These are phyloP conservation scores for Penicillium desertorum DNA, from an alignment of 495 filamentous ascomycete genomes.

Conservation along the genomic window DNA sequence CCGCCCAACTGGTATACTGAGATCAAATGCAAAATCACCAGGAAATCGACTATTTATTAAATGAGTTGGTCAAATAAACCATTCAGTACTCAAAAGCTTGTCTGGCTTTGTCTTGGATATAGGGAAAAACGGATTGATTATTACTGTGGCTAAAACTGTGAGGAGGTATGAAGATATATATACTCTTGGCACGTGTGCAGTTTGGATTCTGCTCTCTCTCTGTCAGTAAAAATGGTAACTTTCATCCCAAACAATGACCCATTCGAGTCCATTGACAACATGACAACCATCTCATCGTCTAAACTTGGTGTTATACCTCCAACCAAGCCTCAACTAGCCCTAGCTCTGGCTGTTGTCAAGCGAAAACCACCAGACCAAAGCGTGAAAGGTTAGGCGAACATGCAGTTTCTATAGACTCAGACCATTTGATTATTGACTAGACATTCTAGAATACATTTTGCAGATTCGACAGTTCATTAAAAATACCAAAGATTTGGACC, in stretches of 20 bases:
- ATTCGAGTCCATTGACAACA: background rate
- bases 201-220: background rate
- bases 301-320: slow-evolving; percentile 10
- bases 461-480: slow-evolving; percentile 41
- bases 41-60: background rate
- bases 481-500: slow-evolving; percentile 11
- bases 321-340: slow-evolving; percentile 40
- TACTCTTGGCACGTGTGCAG: background rate
- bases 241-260: background rate
- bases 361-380: slow-evolving; percentile 37
- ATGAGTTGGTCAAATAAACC: no score
- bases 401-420: background rate
- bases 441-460: slow-evolving; percentile 40
- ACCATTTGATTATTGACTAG: background rate
- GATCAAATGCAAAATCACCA: background rate
- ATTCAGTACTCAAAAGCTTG: fast-evolving
- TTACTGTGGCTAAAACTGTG: background rate
- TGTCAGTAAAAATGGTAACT: background rate
- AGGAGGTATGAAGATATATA: background rate
- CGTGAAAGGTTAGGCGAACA: slow-evolving; percentile 36
- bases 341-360: slow-evolving; percentile 50
- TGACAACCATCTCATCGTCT: background rate
- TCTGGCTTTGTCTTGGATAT: background rate
- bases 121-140: background rate
- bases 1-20: slow-evolving; percentile 6